Percentiles rank a stretch among this genome's conserved stretches.
phyloP scores from a whole-genome alignment of 768 basidiomycete species.

The Collybiopsis confluens region DNA sequence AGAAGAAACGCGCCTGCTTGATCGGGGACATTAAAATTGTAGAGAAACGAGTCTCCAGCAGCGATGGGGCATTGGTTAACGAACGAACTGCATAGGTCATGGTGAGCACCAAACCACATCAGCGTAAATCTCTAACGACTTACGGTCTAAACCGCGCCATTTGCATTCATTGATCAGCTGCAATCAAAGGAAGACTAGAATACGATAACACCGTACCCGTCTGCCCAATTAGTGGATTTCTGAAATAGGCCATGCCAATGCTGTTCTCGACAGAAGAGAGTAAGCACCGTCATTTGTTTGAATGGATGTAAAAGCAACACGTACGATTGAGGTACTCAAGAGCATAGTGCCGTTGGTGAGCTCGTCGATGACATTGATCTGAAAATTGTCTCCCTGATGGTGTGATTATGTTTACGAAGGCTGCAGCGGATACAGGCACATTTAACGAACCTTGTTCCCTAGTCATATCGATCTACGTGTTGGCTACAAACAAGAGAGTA shows the following conservation, averaged over 20 bases:
- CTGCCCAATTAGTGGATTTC: conserved; percentile 24
- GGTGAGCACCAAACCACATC: too few species aligned
- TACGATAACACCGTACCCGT: conserved; percentile 35
- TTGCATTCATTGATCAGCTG: too few species aligned
- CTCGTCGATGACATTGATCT: conserved; percentile 35
- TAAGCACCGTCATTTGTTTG: background rate
- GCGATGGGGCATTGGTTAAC: conserved; percentile 30
- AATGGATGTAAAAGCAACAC: background rate
- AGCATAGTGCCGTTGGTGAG: conserved; percentile 39
- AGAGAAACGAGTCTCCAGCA: conserved; percentile 23
- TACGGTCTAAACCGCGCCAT: too few species aligned
- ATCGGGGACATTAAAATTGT: conserved; percentile 25
- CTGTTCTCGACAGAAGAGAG: conserved; percentile 10
- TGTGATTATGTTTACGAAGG: background rate
- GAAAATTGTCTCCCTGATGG: conserved; percentile 26
- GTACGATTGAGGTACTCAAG: conserved; percentile 27
- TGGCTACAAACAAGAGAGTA: too few species aligned
- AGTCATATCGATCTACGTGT: too few species aligned
- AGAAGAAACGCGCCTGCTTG: conserved; percentile 27
- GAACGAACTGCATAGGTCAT: conserved; percentile 14
- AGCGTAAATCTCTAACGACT: too few species aligned
- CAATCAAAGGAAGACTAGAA: conserved; percentile 31
- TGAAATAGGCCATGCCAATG: conserved; percentile 51
- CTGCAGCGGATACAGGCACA: background rate
- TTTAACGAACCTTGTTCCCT: conserved; percentile 14